phyloP scores from a whole-genome alignment of 305 asterid genomes.

The Salvia sclarea region DNA sequence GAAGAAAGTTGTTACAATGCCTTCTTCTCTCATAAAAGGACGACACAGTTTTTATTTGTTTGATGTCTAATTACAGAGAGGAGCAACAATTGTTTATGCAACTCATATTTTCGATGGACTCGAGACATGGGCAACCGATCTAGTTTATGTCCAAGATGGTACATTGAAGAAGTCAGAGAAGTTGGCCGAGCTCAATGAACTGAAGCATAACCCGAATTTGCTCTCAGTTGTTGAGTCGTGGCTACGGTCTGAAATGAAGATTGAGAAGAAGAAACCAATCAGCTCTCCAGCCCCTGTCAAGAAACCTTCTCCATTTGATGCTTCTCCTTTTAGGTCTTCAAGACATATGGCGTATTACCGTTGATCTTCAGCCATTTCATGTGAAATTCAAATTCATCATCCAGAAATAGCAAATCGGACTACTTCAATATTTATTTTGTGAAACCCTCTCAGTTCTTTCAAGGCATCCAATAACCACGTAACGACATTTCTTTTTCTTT shows the following conservation, averaged over 20 bases:
- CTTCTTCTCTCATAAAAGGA: neutral
- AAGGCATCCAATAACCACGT: neutral
- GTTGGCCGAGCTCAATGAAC: conserved; percentile 62
- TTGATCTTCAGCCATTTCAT: conserved; percentile 36
- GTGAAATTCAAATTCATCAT: neutral
- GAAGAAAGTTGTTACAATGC: neutral
- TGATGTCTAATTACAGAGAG: conserved; percentile 57
- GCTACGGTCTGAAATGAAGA: conserved; percentile 79
- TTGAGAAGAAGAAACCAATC: conserved; percentile 66
- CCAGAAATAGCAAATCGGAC: neutral
- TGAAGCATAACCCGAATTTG: conserved; percentile 59
- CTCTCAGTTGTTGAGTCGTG: conserved; percentile 92
- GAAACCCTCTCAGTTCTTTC: conserved; percentile 10
- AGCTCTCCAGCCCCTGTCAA: conserved; percentile 40
- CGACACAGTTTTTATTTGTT: neutral
- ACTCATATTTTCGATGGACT: conserved; percentile 99
- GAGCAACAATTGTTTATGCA: conserved; percentile 92
- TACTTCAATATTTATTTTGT: conserved; percentile 10
- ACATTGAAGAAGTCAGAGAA: conserved; percentile 74
- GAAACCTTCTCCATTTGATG: conserved; percentile 66
- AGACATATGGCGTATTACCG: conserved; percentile 95
- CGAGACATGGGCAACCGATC: conserved; percentile 93
- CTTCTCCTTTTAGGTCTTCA: conserved; percentile 77
- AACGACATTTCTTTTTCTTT: neutral
- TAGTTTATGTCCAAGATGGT: conserved; percentile 89